These are phyloP conservation scores for Leccinum fallax DNA, from an alignment of 1,284 basidiomycete species.

Conservation along the genomic window DNA sequence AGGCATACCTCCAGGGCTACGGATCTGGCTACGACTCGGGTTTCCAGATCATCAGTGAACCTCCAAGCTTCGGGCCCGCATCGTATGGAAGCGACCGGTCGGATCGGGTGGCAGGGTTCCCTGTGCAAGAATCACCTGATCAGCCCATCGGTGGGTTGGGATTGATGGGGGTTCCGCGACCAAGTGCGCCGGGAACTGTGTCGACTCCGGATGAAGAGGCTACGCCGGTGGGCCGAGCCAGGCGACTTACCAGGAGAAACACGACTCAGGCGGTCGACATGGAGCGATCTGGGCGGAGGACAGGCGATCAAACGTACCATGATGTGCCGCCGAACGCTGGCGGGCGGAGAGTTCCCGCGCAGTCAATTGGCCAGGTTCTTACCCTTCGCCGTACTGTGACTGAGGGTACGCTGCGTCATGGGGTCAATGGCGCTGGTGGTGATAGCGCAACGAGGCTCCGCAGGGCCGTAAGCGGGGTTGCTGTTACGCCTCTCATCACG, in stretches of 20 bases:
- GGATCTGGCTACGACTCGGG: conserved; percentile 33
- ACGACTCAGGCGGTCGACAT: conserved; percentile 25
- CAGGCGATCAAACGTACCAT: conserved; percentile 13
- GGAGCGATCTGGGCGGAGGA: conserved; percentile 23
- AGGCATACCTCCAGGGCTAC: conserved; percentile 34
- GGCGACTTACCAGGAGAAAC: conserved; percentile 29
- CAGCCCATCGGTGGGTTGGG: conserved; percentile 25
- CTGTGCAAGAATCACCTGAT: conserved; percentile 34
- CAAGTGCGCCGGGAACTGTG: conserved; percentile 25
- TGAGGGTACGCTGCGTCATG: conserved; percentile 15
- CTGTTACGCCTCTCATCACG: conserved; percentile 9
- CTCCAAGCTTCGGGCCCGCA: conserved; percentile 18
- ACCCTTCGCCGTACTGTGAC: conserved; percentile 26
- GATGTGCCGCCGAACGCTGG: conserved; percentile 18
- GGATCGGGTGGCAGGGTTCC: conserved; percentile 26
- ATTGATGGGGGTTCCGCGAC: conserved; percentile 31
- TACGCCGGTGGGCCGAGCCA: conserved; percentile 27
- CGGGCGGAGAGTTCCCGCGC: conserved; percentile 20
- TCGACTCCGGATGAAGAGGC: conserved; percentile 32
- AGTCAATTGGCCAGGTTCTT: conserved; percentile 15
- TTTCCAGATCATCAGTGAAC: conserved; percentile 23
- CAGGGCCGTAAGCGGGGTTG: conserved; percentile 13
- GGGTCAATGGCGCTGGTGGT: conserved; percentile 3
- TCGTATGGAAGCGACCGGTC: conserved; percentile 24
- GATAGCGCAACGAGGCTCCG: conserved; percentile 9